A percentile compares a stretch with the other conserved stretches of the same genome.
phyloP scores from a whole-genome alignment of 2,329 filamentous ascomycete species.

The Fusarium palustre region DNA sequence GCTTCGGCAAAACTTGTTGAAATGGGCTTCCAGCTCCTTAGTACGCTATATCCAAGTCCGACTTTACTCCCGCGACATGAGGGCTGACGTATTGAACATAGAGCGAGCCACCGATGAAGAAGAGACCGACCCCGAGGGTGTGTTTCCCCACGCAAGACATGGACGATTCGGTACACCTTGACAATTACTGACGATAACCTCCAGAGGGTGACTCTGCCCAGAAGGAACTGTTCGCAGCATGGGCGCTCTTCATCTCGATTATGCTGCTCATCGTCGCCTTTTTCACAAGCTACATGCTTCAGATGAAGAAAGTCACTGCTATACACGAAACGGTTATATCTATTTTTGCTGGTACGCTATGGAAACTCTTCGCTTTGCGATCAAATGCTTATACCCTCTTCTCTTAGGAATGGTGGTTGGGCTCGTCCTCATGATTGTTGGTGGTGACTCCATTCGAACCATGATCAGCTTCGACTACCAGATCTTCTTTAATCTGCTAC shows the following conservation, averaged over 20 bases:
- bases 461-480: slow-evolving; percentile 98
- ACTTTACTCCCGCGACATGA: slow-evolving; percentile 6
- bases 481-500: slow-evolving; percentile 98
- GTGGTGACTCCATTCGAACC: slow-evolving; percentile 81
- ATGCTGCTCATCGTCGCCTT: slow-evolving; percentile 92
- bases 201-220: slow-evolving; percentile 82
- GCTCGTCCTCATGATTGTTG: slow-evolving; percentile 83
- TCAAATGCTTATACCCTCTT: slow-evolving; percentile 31
- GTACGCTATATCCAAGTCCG: slow-evolving; percentile 40
- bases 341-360: slow-evolving; percentile 84
- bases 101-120: slow-evolving; percentile 49
- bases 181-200: slow-evolving; percentile 36
- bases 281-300: slow-evolving; percentile 96
- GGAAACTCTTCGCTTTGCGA: slow-evolving; percentile 22
- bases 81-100: slow-evolving; percentile 43
- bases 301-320: slow-evolving; percentile 96
- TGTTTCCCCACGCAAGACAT: slow-evolving; percentile 16
- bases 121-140: slow-evolving; percentile 53
- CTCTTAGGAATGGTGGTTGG: slow-evolving; percentile 90
- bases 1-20: slow-evolving; percentile 44
- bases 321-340: slow-evolving; percentile 98
- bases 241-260: slow-evolving; percentile 97
- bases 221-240: slow-evolving; percentile 95
- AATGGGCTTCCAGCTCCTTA: slow-evolving; percentile 50
- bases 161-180: neutral